These are phyloP conservation scores for Leucaena leucocephala DNA, from an alignment of 306 rosid genomes.

Conservation along the genomic window DNA sequence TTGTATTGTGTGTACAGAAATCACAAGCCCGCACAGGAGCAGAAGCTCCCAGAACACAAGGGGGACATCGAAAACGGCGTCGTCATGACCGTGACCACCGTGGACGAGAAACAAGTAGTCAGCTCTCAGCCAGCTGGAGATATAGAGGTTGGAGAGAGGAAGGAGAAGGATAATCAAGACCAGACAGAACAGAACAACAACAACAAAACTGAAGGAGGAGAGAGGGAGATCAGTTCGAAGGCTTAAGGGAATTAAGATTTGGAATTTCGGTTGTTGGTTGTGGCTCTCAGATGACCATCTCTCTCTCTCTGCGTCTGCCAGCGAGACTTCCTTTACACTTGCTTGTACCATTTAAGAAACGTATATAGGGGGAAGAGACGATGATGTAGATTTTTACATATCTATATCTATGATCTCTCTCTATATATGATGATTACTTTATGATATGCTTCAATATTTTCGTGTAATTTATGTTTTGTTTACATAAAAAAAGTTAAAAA, in stretches of 20 bases:
- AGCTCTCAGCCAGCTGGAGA: constrained; percentile 6
- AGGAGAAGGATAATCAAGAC: background rate
- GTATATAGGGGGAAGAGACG: background rate
- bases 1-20: constrained; percentile 65
- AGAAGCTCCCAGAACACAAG: constrained; percentile 66
- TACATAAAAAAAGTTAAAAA: background rate
- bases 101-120: constrained; percentile 13
- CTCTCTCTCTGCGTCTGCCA: constrained; percentile 13
- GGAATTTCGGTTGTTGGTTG: background rate
- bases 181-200: constrained; percentile 6
- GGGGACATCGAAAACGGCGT: constrained; percentile 40
- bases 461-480: constrained; percentile 15
- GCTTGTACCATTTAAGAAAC: background rate
- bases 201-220: constrained; percentile 25
- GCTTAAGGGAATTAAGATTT: constrained; percentile 13
- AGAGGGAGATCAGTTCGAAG: constrained; percentile 9
- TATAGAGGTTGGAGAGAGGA: constrained; percentile 32
- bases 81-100: constrained; percentile 1
- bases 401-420: background rate
- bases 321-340: background rate
- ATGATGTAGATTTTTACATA: constrained; percentile 13
- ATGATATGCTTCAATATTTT: background rate
- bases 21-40: constrained; percentile 39
- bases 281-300: background rate
- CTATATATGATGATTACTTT: background rate